A percentile compares a stretch with the other conserved stretches of the same genome.
Conservation (phyloP, 306 rosid genomes). For the Medicago ruthenica region DNA sequence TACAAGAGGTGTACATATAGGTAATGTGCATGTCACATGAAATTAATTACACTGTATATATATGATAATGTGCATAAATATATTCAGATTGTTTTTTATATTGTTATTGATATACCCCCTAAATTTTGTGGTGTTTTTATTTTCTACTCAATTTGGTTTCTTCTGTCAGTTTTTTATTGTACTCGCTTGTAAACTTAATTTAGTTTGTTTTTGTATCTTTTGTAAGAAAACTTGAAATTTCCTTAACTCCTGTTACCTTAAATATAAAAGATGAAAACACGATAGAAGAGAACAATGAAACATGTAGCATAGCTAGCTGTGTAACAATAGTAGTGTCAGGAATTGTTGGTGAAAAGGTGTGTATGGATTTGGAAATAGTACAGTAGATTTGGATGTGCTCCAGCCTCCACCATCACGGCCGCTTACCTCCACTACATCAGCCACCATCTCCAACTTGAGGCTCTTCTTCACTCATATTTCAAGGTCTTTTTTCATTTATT, state of each 20-base stretch:
- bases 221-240: slow-evolving; percentile 5
- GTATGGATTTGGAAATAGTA: slow-evolving; percentile 13
- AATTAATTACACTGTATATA: background rate
- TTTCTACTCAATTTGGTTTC: background rate
- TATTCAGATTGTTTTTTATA: slow-evolving; percentile 9
- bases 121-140: background rate
- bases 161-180: background rate
- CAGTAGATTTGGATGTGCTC: slow-evolving; percentile 43
- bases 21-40: background rate
- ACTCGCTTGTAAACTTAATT: slow-evolving; percentile 10
- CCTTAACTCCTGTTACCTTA: background rate
- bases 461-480: slow-evolving; percentile 38
- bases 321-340: background rate
- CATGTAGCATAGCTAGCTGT: background rate
- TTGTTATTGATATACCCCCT: background rate
- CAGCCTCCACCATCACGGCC: slow-evolving; percentile 19
- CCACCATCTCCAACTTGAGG: background rate
- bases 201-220: background rate
- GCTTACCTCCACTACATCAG: background rate
- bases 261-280: background rate
- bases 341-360: background rate
- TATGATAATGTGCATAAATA: slow-evolving; percentile 6
- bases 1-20: background rate
- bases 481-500: background rate
- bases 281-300: background rate